phyloP scores from a whole-genome alignment of 495 filamentous ascomycete species.

The Bathelium albidoporum region DNA sequence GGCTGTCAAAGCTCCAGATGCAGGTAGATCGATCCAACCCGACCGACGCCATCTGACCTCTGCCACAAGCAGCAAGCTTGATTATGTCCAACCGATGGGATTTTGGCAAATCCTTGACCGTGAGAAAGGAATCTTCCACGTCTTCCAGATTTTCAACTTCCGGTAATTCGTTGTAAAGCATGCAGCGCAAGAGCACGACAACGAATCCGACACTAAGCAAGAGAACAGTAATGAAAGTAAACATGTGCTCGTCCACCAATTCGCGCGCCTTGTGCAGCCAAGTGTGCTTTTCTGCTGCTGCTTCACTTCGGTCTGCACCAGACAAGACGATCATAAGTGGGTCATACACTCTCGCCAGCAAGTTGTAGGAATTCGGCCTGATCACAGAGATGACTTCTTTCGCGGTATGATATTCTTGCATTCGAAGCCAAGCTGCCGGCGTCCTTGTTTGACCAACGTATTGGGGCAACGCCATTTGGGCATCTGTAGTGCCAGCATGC shows the following conservation, averaged over 20 bases:
- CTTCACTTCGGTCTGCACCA: constrained; percentile 46
- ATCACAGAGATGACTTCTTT: constrained; percentile 57
- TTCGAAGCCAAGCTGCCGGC: constrained; percentile 56
- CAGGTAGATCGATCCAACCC: constrained; percentile 53
- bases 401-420: constrained; percentile 65
- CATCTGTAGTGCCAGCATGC: not conserved
- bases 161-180: constrained; percentile 43
- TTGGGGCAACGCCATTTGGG: constrained; percentile 17
- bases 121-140: constrained; percentile 35
- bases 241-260: constrained; percentile 50
- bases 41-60: constrained; percentile 53
- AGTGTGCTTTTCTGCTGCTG: constrained; percentile 27
- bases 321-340: constrained; percentile 57
- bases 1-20: constrained; percentile 39
- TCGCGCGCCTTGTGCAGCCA: constrained; percentile 25
- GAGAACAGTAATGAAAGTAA: constrained; percentile 44
- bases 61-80: constrained; percentile 44
- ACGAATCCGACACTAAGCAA: constrained; percentile 46
- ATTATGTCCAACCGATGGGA: constrained; percentile 56
- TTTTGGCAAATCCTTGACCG: constrained; percentile 44
- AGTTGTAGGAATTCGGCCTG: constrained; percentile 54
- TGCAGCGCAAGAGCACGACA: constrained; percentile 54
- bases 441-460: constrained; percentile 56
- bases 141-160: constrained; percentile 33
- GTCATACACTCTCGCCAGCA: constrained; percentile 56